These are phyloP conservation scores for Pinus taeda DNA, from an alignment of 75 land plant species.

Conservation along the genomic window DNA sequence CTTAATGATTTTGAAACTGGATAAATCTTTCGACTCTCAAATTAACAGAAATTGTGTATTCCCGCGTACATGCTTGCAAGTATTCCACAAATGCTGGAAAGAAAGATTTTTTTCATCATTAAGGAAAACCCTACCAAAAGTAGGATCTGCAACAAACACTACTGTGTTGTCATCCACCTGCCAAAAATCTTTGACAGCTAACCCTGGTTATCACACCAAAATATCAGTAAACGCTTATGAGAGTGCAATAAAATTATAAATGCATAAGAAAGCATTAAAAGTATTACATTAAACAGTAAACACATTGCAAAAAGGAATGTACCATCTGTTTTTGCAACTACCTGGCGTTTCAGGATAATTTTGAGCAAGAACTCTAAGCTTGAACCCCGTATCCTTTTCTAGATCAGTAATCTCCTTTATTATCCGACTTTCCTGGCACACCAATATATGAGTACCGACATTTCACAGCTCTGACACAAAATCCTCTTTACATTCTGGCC, in stretches of 20 bases:
- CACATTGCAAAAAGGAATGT: background rate
- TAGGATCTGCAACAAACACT: slow-evolving; percentile 99
- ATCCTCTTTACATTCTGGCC: background rate
- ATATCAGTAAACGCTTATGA: slow-evolving; percentile 3
- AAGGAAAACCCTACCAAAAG: slow-evolving; percentile 51
- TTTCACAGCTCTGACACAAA: background rate
- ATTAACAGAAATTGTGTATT: background rate
- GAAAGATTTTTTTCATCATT: background rate
- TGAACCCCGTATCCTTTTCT: slow-evolving; percentile 79
- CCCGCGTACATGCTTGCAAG: background rate
- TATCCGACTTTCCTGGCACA: slow-evolving; percentile 66
- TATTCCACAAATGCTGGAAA: background rate
- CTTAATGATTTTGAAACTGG: background rate
- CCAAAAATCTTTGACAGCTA: slow-evolving; percentile 94
- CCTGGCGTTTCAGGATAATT: slow-evolving; percentile 97
- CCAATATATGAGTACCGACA: background rate
- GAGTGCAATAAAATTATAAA: slow-evolving; percentile 10
- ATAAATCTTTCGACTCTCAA: background rate
- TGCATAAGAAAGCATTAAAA: background rate
- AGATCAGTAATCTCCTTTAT: slow-evolving; percentile 48
- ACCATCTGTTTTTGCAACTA: slow-evolving; percentile 8
- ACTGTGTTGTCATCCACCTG: slow-evolving; percentile 95
- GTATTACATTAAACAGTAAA: background rate
- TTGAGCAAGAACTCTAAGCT: slow-evolving; percentile 91
- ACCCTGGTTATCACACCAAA: slow-evolving; percentile 43